Percentiles rank a stretch among this genome's conserved stretches.
Evolutionary conservation across 2,329 filamentous ascomycete genomes (phyloP).

Genomic region (Metarhizium humberi): DNA sequence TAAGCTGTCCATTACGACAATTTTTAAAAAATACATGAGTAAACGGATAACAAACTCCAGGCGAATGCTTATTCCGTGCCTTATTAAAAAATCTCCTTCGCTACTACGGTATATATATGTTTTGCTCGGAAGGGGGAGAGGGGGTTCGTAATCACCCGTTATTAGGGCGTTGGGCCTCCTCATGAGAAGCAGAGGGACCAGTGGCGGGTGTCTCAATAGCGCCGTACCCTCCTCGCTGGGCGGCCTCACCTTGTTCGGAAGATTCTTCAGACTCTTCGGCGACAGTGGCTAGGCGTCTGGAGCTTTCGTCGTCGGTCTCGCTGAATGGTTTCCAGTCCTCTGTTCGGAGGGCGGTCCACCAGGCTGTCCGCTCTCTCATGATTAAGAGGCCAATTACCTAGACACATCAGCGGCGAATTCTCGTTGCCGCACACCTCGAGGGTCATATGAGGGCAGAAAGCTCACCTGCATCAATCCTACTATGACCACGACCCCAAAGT

Average conservation of each 20-base stretch:
- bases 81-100: not conserved
- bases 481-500: conserved; percentile 43
- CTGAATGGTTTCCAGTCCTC: conserved; percentile 7
- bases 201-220: not conserved
- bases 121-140: not conserved
- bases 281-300: conserved; percentile 16
- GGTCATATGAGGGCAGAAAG: not conserved
- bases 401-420: not conserved
- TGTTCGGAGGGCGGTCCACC: conserved; percentile 20
- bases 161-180: not conserved
- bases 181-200: not conserved
- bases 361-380: conserved; percentile 18
- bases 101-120: not conserved
- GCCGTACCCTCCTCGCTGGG: conserved; percentile 10
- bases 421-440: not conserved
- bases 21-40: not conserved
- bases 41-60: not conserved
- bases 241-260: conserved; percentile 5
- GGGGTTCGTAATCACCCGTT: not conserved
- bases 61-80: not conserved
- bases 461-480: conserved; percentile 49
- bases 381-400: conserved; percentile 22
- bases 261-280: conserved; percentile 19
- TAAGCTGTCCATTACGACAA: not conserved
- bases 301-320: conserved; percentile 9